phyloP scores from a whole-genome alignment of 371 early-diverging fungal genomes.

The Rhizomucor miehei region DNA sequence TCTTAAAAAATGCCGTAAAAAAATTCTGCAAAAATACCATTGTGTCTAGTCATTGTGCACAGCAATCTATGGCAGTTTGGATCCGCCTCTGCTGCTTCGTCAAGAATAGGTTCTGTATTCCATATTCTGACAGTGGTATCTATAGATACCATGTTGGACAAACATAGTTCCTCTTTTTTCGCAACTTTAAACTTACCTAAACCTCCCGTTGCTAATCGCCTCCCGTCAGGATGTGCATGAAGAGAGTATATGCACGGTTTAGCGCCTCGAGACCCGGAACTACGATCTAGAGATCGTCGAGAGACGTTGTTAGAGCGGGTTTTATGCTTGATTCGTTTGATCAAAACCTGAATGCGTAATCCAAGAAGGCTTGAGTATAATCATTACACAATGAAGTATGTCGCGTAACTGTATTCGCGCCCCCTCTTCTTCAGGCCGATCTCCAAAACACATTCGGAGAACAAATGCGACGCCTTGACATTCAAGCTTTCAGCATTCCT shows the following conservation, averaged over 20 bases:
- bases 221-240: constrained; percentile 83
- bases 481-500: no score
- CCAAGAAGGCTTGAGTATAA: constrained; percentile 25
- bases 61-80: constrained; percentile 63
- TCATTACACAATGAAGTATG: constrained; percentile 7
- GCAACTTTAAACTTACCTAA: constrained; percentile 51
- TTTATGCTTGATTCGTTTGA: background rate
- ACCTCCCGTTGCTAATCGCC: constrained; percentile 83
- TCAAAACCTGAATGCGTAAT: constrained; percentile 19
- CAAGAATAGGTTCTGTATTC: constrained; percentile 70
- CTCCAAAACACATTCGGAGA: no score
- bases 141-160: constrained; percentile 20
- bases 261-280: constrained; percentile 48
- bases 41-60: constrained; percentile 81
- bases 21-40: constrained; percentile 51
- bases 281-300: constrained; percentile 1
- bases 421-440: no score
- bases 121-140: constrained; percentile 85
- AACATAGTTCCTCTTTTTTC: background rate
- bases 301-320: background rate
- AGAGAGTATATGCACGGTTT: constrained; percentile 83
- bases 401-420: no score
- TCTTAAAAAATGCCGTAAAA: background rate
- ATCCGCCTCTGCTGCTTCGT: constrained; percentile 50
- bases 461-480: no score